Conservation (phyloP, 495 filamentous ascomycete species). For the Cercophora newfieldiana region DNA sequence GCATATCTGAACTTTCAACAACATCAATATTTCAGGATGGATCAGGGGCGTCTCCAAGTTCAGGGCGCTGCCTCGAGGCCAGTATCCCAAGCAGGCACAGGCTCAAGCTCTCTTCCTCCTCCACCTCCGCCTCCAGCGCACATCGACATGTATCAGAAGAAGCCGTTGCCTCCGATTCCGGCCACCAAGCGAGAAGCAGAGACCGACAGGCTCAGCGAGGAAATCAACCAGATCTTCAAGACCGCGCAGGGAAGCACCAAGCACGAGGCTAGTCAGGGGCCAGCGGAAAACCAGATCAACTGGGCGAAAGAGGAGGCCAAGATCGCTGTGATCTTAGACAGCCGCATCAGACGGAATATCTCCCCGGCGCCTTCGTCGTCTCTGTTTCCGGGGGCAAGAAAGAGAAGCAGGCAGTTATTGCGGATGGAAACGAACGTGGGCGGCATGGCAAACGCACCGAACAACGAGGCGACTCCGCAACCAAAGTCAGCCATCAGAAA, state of each 20-base stretch:
- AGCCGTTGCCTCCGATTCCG: slow-evolving; percentile 28
- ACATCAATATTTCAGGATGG: neutral
- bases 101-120: too few species aligned
- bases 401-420: neutral
- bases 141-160: slow-evolving; percentile 25
- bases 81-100: neutral
- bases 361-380: neutral
- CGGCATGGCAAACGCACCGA: neutral
- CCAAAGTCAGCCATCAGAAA: slow-evolving; percentile 16
- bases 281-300: neutral
- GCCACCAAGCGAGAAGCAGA: slow-evolving; percentile 15
- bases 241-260: slow-evolving; percentile 13
- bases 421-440: neutral
- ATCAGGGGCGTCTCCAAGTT: neutral
- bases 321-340: slow-evolving; percentile 16
- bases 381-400: neutral
- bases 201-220: slow-evolving; percentile 28
- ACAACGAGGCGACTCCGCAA: slow-evolving; percentile 9
- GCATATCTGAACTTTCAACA: neutral
- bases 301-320: slow-evolving; percentile 20
- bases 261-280: neutral
- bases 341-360: neutral
- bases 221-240: slow-evolving; percentile 25
- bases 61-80: neutral
- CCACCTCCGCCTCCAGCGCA: slow-evolving; percentile 22